Conservation (phyloP, 108 stramenopile species). For the Fragilariopsis cylindrus region DNA sequence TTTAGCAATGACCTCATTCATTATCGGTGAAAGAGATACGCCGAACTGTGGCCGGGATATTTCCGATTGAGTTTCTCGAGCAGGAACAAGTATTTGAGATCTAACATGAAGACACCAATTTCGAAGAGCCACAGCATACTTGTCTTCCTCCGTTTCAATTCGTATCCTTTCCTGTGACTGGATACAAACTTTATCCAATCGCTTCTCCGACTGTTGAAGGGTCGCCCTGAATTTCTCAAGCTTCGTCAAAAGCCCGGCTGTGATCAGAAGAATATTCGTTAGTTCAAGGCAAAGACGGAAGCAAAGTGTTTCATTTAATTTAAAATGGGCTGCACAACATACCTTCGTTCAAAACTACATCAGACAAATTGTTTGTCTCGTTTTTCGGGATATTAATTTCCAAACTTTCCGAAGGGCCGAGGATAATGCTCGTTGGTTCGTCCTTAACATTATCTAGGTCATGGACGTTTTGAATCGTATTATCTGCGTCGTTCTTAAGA, state of each 20-base stretch:
- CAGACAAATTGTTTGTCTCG: neutral
- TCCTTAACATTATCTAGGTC: neutral
- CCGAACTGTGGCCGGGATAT: slow-evolving; percentile 44
- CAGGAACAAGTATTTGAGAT: slow-evolving; percentile 50
- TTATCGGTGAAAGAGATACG: slow-evolving; percentile 40
- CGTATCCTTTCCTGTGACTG: slow-evolving; percentile 39
- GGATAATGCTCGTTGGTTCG: neutral
- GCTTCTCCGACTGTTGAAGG: slow-evolving; percentile 10
- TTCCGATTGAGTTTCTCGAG: slow-evolving; percentile 42
- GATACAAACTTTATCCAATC: slow-evolving; percentile 12
- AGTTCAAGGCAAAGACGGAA: neutral
- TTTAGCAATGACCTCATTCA: slow-evolving; percentile 42
- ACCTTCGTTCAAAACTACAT: neutral
- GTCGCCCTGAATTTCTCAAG: slow-evolving; percentile 11
- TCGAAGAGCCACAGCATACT: slow-evolving; percentile 33
- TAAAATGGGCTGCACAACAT: neutral
- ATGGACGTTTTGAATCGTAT: neutral
- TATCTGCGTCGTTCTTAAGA: neutral
- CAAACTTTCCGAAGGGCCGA: neutral
- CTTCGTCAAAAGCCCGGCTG: slow-evolving; percentile 12
- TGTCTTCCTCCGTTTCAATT: slow-evolving; percentile 57
- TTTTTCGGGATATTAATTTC: neutral
- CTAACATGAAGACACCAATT: slow-evolving; percentile 65
- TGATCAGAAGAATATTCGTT: neutral
- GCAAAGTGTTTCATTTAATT: no score